A percentile compares a stretch with the other conserved stretches of the same genome.
phyloP scores from a whole-genome alignment of 148 eudicot genomes.

The Heliamphora exappendiculata region DNA sequence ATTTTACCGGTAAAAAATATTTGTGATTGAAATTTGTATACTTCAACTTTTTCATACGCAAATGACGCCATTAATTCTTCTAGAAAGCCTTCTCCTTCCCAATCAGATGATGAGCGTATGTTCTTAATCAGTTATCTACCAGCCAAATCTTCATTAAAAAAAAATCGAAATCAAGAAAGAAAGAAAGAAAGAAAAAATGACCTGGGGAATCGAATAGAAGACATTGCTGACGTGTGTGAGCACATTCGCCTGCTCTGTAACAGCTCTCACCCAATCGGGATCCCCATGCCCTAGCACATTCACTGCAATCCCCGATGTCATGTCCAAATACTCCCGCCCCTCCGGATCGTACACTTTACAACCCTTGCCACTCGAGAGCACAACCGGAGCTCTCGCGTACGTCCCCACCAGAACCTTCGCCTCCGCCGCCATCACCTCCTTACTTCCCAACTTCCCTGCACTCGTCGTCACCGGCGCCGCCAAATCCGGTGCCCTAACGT shows the following conservation, averaged over 20 bases:
- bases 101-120: not conserved
- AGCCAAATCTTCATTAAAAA: not conserved
- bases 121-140: not conserved
- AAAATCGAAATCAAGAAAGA: not conserved
- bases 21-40: too few species aligned
- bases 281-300: constrained; percentile 88
- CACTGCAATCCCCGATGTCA: constrained; percentile 84
- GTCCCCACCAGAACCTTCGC: constrained; percentile 60
- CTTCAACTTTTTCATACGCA: too few species aligned
- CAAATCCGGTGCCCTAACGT: constrained; percentile 21
- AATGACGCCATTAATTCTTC: too few species aligned
- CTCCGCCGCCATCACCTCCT: constrained; percentile 56
- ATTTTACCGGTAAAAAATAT: too few species aligned
- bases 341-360: constrained; percentile 74
- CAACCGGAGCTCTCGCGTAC: constrained; percentile 63
- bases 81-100: not conserved
- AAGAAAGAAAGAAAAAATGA: constrained; percentile 1
- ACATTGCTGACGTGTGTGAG: constrained; percentile 81
- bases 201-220: constrained; percentile 67
- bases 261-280: constrained; percentile 66
- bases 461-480: constrained; percentile 5
- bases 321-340: constrained; percentile 75
- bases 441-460: constrained; percentile 11
- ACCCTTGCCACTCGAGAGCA: constrained; percentile 66
- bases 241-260: constrained; percentile 40